Base-by-base conservation (phyloP, 192 early-diverging fungal species). In the Mortierella antarctica region DNA sequence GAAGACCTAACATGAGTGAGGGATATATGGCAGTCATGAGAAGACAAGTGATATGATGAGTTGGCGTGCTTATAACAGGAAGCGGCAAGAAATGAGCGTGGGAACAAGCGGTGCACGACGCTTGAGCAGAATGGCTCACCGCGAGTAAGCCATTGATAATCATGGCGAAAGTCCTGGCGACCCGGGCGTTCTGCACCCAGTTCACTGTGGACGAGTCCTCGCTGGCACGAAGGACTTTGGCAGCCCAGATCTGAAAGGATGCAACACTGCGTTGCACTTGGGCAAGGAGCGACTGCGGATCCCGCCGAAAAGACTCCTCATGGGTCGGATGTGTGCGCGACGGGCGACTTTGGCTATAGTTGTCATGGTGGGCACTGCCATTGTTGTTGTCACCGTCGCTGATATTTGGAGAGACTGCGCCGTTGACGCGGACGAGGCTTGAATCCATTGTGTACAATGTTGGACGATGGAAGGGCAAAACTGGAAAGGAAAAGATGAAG, bases 161-260 rank as follows among this genome's bases (percentile, higher is more conserved):
- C 54, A 72, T 57, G 45, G 64, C 56, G 15, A 72, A 72, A 5
- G 47, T 72, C 46, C 47, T 64, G 44, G 70, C 70, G 9, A 72
- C 61, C 7, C 70, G 70, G 2, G 70, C 52, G n/a, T 57, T 72
- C 46, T 72, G 70, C 31, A 72, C 61, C 70, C 70, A 72, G 23
- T 57, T 63, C 53, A 72, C 53, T 55, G 50, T 10, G 44, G 57
- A 51, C 10, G 70, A 56, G 5, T 62, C 50, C 14, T 64, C 61
- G 1, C 44, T 17, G 5, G n/a, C 47, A 61, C 20, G 61, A 41
- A 72, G 51, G 46, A 57, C 31, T 23, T 62, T 57, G 62, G 53
- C 54, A 1, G 70, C 70, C 70, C 70, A 72, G 45, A 23, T 39
- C 20, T 72, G 70, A 21, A 72, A 72, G 51, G 45, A 17, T 21